phyloP scores from a whole-genome alignment of 768 basidiomycete genomes.

The Xerocomellus intermedius region DNA sequence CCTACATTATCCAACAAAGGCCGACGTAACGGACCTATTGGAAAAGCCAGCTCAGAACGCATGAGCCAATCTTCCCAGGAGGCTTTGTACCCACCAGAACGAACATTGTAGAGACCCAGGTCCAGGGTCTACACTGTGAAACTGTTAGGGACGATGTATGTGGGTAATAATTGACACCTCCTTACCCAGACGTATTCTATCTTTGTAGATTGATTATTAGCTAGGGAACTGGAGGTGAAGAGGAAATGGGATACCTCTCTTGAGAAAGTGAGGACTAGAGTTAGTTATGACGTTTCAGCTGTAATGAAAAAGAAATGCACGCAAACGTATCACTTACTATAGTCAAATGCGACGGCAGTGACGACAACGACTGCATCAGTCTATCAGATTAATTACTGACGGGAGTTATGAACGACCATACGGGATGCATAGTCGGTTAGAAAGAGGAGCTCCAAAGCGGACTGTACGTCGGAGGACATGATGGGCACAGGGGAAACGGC shows the following conservation, averaged over 20 bases:
- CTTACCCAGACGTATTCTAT: slow-evolving; percentile 1
- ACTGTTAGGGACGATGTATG: neutral
- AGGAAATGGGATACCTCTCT: neutral
- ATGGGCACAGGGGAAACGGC: neutral
- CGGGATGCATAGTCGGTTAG: neutral
- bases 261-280: neutral
- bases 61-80: neutral
- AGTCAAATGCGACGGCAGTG: neutral
- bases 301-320: neutral
- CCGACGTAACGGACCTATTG: neutral
- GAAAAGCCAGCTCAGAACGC: neutral
- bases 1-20: neutral
- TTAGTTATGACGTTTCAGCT: neutral
- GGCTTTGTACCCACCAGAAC: neutral
- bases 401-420: neutral
- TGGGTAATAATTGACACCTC: no score
- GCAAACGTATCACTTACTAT: neutral
- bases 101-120: neutral
- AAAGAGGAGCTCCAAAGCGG: neutral
- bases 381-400: neutral
- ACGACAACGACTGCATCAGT: neutral
- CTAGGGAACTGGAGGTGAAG: no score
- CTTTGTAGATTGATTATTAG: neutral
- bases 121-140: neutral
- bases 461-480: neutral